phyloP scores from a whole-genome alignment of 345 rosid genomes.

The Moricandia arvensis region DNA sequence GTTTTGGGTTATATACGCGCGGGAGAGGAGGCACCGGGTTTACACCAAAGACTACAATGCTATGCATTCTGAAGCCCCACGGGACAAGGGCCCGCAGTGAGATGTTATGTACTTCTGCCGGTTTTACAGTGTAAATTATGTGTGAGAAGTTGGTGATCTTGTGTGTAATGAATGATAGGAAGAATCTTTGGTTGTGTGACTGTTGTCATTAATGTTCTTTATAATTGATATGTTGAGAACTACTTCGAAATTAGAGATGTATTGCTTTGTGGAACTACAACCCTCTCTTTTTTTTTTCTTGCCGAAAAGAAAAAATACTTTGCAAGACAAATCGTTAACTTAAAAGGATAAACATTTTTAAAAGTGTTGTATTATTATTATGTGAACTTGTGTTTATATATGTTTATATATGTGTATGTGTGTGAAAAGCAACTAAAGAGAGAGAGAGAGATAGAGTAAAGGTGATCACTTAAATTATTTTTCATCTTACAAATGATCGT shows the following conservation, averaged over 20 bases:
- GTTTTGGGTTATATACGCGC: constrained; percentile 86
- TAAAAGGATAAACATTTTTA: no score
- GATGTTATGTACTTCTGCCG: constrained; percentile 7
- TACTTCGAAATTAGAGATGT: not conserved
- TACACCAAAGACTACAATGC: constrained; percentile 55
- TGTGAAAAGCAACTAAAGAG: no score
- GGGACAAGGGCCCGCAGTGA: constrained; percentile 38
- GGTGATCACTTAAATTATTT: no score
- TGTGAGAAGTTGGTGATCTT: constrained; percentile 17
- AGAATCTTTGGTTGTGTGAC: constrained; percentile 14
- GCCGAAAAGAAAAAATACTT: no score
- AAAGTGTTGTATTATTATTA: no score
- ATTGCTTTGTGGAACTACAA: no score
- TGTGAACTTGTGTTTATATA: no score
- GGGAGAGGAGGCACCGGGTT: constrained; percentile 82
- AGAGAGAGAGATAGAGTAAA: no score
- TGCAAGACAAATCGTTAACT: no score
- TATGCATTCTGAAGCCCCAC: constrained; percentile 33
- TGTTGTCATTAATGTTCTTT: constrained; percentile 8
- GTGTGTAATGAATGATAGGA: not conserved
- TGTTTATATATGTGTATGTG: no score
- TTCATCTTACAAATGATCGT: no score
- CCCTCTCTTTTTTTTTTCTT: no score
- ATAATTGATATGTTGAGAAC: not conserved
- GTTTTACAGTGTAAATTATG: constrained; percentile 22